phyloP scores from a whole-genome alignment of 2,329 filamentous ascomycete genomes.

The Aotearoamyces nothofagi region DNA sequence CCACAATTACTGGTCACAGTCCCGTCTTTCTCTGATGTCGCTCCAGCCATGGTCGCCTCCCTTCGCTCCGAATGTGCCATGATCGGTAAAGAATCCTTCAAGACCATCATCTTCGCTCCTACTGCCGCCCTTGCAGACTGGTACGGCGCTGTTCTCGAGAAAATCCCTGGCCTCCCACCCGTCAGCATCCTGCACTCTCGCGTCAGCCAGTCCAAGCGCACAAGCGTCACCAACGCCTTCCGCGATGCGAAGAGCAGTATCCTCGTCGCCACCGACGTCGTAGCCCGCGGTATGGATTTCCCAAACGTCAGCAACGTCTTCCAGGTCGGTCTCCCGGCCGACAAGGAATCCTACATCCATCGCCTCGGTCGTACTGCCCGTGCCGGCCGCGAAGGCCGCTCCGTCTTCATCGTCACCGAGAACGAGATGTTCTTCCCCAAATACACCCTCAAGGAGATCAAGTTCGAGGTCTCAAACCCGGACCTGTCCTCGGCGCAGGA shows the following conservation, averaged over 20 bases:
- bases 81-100: slow-evolving; percentile 44
- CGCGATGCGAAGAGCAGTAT: slow-evolving; percentile 44
- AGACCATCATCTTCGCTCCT: slow-evolving; percentile 89
- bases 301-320: slow-evolving; percentile 68
- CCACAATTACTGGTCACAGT: slow-evolving; percentile 63
- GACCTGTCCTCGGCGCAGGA: slow-evolving; percentile 27
- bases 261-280: slow-evolving; percentile 66
- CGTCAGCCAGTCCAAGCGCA: slow-evolving; percentile 55
- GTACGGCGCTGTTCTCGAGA: slow-evolving; percentile 37
- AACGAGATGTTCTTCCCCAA: slow-evolving; percentile 36
- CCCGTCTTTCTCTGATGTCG: slow-evolving; percentile 55
- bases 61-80: slow-evolving; percentile 41
- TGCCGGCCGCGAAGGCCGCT: slow-evolving; percentile 57
- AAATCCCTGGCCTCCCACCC: slow-evolving; percentile 15
- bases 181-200: slow-evolving; percentile 54
- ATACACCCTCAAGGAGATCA: slow-evolving; percentile 36
- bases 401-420: slow-evolving; percentile 48
- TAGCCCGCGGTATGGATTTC: slow-evolving; percentile 73
- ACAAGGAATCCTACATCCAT: slow-evolving; percentile 61
- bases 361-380: slow-evolving; percentile 64
- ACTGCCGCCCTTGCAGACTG: slow-evolving; percentile 61
- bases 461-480: slow-evolving; percentile 29
- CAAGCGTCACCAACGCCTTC: slow-evolving; percentile 57
- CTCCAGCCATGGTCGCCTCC: slow-evolving; percentile 67
- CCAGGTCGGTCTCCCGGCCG: slow-evolving; percentile 49